Evolutionary conservation across 2,329 filamentous ascomycete species (phyloP).

Genomic region (Sporothrix phasma): DNA sequence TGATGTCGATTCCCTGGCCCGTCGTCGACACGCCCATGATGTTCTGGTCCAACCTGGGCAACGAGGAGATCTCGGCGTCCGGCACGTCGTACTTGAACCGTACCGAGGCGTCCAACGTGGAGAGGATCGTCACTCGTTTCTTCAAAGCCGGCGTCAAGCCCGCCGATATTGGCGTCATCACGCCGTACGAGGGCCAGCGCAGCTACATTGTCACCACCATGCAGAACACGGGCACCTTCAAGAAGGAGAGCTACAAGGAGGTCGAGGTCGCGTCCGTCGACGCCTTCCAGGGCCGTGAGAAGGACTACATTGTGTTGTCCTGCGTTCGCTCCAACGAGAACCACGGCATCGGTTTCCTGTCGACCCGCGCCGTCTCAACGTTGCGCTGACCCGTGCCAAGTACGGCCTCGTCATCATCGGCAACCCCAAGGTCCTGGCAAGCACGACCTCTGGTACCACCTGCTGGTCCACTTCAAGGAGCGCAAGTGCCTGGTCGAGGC

Average conservation of each 20-base stretch:
- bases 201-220: constrained; percentile 99
- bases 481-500: constrained; percentile 88
- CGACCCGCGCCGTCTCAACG: constrained; percentile 92
- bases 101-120: constrained; percentile 92
- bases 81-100: constrained; percentile 97
- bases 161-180: constrained; percentile 90
- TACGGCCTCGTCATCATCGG: constrained; percentile 94
- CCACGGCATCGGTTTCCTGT: constrained; percentile 97
- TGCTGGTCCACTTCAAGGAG: constrained; percentile 94
- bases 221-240: constrained; percentile 94
- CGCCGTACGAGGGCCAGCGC: constrained; percentile 94
- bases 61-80: constrained; percentile 95
- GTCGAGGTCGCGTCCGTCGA: constrained; percentile 97
- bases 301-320: constrained; percentile 96
- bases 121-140: constrained; percentile 96
- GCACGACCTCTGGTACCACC: constrained; percentile 94
- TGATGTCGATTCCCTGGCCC: constrained; percentile 97
- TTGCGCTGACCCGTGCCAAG: constrained; percentile 92
- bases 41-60: constrained; percentile 98
- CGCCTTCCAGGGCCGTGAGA: constrained; percentile 97
- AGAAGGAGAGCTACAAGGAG: constrained; percentile 97
- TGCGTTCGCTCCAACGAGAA: constrained; percentile 98
- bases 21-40: constrained; percentile 94
- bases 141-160: constrained; percentile 98
- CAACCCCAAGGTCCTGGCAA: constrained; percentile 95